A percentile compares a stretch with the other conserved stretches of the same genome.
Conservation (phyloP, 2,329 filamentous ascomycete genomes). For the Diaporthe vexans region DNA sequence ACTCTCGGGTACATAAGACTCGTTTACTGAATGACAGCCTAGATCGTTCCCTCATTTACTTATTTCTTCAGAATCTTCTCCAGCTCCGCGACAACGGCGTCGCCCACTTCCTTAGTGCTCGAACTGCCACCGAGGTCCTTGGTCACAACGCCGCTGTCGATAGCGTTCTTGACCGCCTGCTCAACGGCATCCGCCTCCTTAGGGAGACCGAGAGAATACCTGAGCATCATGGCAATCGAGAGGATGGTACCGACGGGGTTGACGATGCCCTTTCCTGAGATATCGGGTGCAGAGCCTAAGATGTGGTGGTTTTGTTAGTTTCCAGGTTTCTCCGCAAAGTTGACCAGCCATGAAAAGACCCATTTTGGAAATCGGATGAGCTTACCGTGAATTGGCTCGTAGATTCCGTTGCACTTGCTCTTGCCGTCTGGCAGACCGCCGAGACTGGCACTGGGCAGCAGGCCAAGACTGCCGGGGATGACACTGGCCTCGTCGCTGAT, state of each 20-base stretch:
- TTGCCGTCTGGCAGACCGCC: slow-evolving; percentile 89
- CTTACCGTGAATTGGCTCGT: slow-evolving; percentile 95
- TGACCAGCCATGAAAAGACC: background rate
- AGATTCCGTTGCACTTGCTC: slow-evolving; percentile 90
- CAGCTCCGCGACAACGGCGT: slow-evolving; percentile 83
- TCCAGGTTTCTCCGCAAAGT: background rate
- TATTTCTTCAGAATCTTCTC: slow-evolving; percentile 72
- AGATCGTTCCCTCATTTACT: background rate
- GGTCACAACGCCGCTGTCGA: slow-evolving; percentile 84
- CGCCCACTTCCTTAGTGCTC: slow-evolving; percentile 80
- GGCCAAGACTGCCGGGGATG: slow-evolving; percentile 90
- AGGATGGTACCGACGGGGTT: slow-evolving; percentile 94
- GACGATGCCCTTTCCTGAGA: slow-evolving; percentile 90
- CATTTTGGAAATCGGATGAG: slow-evolving; percentile 16
- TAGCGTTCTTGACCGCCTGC: slow-evolving; percentile 82
- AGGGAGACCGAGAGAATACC: slow-evolving; percentile 88
- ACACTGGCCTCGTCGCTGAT: slow-evolving; percentile 95
- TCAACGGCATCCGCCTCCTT: slow-evolving; percentile 85
- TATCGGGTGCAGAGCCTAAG: slow-evolving; percentile 88
- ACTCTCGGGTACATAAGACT: slow-evolving; percentile 8
- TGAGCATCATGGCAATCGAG: slow-evolving; percentile 94
- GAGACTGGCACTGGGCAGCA: slow-evolving; percentile 89
- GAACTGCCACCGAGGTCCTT: slow-evolving; percentile 86
- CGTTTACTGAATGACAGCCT: background rate
- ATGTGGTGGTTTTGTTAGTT: slow-evolving; percentile 22